Evolutionary conservation across 306 rosid species (phyloP).

Genomic region (Citrullus amarus): DNA sequence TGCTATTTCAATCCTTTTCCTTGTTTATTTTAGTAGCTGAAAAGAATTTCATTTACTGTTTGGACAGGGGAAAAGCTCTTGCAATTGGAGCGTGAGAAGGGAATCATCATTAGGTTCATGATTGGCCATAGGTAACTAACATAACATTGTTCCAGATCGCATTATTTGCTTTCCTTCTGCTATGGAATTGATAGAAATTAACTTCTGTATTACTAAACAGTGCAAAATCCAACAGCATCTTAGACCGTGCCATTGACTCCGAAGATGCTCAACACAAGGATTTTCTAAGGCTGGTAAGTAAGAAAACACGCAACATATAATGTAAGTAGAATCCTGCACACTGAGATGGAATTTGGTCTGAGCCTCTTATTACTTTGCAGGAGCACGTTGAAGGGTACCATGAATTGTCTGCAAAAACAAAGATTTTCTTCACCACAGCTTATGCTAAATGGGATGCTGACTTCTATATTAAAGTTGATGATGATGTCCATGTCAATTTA

Average conservation of each 20-base stretch:
- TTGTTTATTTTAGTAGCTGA: not conserved
- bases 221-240: slow-evolving; percentile 91
- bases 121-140: slow-evolving; percentile 79
- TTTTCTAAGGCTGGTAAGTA: slow-evolving; percentile 48
- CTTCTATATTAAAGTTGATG: slow-evolving; percentile 9
- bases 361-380: not conserved
- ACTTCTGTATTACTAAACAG: slow-evolving; percentile 26
- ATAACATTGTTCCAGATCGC: not conserved
- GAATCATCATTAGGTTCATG: slow-evolving; percentile 87
- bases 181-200: slow-evolving; percentile 20
- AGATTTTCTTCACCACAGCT: slow-evolving; percentile 5
- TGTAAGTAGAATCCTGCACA: slow-evolving; percentile 7
- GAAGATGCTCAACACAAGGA: slow-evolving; percentile 74
- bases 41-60: slow-evolving; percentile 16
- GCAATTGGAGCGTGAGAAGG: slow-evolving; percentile 86
- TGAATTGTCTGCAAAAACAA: slow-evolving; percentile 8
- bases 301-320: slow-evolving; percentile 3
- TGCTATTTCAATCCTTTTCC: not conserved
- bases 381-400: slow-evolving; percentile 7
- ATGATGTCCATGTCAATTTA: slow-evolving; percentile 10
- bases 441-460: slow-evolving; percentile 10
- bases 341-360: not conserved
- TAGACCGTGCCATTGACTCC: slow-evolving; percentile 91
- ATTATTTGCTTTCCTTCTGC: not conserved
- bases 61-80: slow-evolving; percentile 66